Percentiles rank a stretch among this genome's conserved stretches.
Evolutionary conservation across 345 rosid genomes (phyloP).

Genomic region (Euclidium syriacum): DNA sequence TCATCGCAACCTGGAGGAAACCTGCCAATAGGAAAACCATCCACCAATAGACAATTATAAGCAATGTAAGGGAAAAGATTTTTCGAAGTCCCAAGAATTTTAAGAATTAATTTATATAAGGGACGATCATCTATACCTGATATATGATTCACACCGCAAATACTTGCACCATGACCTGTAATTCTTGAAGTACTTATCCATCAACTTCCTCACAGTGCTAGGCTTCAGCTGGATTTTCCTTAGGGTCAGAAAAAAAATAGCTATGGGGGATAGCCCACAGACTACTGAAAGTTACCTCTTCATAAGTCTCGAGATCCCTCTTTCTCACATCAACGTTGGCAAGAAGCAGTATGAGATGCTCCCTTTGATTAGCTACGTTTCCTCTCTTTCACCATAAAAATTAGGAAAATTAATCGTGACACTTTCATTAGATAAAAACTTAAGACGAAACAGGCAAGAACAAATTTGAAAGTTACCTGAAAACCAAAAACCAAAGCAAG

Average conservation of each 20-base stretch:
- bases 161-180: conserved; percentile 90
- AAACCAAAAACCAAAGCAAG: conserved; percentile 87
- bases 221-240: conserved; percentile 50
- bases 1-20: conserved; percentile 35
- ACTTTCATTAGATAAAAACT: neutral
- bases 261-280: neutral
- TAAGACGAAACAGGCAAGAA: neutral
- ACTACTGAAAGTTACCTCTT: conserved; percentile 37
- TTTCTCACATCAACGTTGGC: conserved; percentile 79
- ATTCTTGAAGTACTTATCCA: conserved; percentile 69
- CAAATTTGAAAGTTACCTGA: conserved; percentile 57
- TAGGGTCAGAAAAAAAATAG: conserved; percentile 27
- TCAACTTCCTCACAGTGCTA: conserved; percentile 44
- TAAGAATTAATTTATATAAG: conserved; percentile 19
- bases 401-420: conserved; percentile 7
- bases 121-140: conserved; percentile 34
- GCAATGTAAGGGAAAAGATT: neutral
- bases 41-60: neutral
- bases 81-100: neutral
- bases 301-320: conserved; percentile 35
- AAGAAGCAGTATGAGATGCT: conserved; percentile 84
- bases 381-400: conserved; percentile 60
- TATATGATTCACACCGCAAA: conserved; percentile 43
- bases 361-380: conserved; percentile 98
- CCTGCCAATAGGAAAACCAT: conserved; percentile 44